phyloP scores from a whole-genome alignment of 805 yeast species.

The Debaryomyces castellii region DNA sequence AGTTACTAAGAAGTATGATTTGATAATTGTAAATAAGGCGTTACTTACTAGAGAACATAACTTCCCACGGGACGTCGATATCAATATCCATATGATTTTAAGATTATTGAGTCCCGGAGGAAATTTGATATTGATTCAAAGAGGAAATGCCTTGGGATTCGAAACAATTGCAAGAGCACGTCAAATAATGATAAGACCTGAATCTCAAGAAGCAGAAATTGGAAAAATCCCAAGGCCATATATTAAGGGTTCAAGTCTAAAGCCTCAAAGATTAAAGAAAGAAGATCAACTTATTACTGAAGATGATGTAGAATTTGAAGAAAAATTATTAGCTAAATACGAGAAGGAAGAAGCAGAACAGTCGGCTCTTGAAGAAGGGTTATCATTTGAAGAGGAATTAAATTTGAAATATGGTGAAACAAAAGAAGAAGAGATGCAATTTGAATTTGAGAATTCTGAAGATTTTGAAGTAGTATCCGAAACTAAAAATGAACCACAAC shows the following conservation, averaged over 20 bases:
- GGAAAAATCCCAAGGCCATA: conserved; percentile 74
- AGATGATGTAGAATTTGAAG: conserved; percentile 33
- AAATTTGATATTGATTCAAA: conserved; percentile 72
- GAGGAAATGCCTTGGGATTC: conserved; percentile 89
- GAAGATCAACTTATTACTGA: conserved; percentile 37
- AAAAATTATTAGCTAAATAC: conserved; percentile 25
- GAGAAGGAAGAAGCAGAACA: conserved; percentile 16
- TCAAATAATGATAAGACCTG: conserved; percentile 88
- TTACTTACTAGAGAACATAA: conserved; percentile 56
- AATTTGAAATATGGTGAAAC: conserved; percentile 42
- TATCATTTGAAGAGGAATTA: conserved; percentile 29
- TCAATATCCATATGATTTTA: conserved; percentile 57
- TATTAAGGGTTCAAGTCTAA: conserved; percentile 46
- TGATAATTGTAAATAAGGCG: conserved; percentile 82
- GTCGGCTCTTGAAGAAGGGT: conserved; percentile 5
- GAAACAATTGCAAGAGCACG: conserved; percentile 89
- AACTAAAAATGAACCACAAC: conserved; percentile 7
- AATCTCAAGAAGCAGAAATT: conserved; percentile 49
- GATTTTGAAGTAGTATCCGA: conserved; percentile 27
- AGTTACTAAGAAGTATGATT: conserved; percentile 59
- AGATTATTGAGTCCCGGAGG: conserved; percentile 75
- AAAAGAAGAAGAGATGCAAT: conserved; percentile 43
- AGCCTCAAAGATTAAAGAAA: conserved; percentile 37
- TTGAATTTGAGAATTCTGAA: conserved; percentile 44
- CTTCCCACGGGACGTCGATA: conserved; percentile 75